Base-by-base conservation (phyloP, 1,284 basidiomycete species). In the Stygiomarasmius scandens region DNA sequence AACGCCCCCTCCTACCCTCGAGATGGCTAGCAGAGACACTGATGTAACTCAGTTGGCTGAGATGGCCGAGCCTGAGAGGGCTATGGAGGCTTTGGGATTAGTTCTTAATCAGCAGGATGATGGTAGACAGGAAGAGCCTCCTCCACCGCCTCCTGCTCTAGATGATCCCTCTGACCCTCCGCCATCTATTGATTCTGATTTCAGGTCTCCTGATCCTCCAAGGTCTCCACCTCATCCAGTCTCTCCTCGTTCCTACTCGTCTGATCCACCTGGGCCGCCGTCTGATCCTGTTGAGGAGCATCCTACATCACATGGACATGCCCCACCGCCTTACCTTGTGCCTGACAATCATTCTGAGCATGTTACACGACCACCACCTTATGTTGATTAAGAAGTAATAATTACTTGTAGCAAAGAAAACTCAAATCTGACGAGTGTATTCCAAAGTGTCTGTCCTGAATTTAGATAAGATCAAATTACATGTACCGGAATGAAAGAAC, bases 141-240 rank as follows among this genome's bases (percentile, higher is more conserved):
- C 88, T 0, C 90, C 90, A 0, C 90, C 89, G 1, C 89, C 90
- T 0, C 90, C 88, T 38, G 81, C 86, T n/a, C 81, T 92, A 76
- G 90, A 93, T 65, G 92, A 94, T 71, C 92, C 92, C 22, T 87
- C 87, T 1, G 89, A 92, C 69, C 88, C 89, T 25, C 92, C 92
- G 2, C 91, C 90, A 14, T 87, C 85, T 2, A 92, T 93, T 67
- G 87, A 92, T 69, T 87, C 88, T 10, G 88, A 86, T 51, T 92
- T 89, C 68, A 77, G 88, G 56, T 83, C 82, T 6, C 86, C 85
- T 14, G 75, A 77, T 20, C 71, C 70, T 8, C 38, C 38, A 38
- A 48, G 50, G 36, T 77, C 76, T 20, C 77, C 80, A 54, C 68
- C 74, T 20, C 72, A 72, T 36, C 25, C 47, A 32, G 47, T 24